phyloP scores from a whole-genome alignment of 2,329 filamentous ascomycete genomes.

The Lithohypha guttulata region DNA sequence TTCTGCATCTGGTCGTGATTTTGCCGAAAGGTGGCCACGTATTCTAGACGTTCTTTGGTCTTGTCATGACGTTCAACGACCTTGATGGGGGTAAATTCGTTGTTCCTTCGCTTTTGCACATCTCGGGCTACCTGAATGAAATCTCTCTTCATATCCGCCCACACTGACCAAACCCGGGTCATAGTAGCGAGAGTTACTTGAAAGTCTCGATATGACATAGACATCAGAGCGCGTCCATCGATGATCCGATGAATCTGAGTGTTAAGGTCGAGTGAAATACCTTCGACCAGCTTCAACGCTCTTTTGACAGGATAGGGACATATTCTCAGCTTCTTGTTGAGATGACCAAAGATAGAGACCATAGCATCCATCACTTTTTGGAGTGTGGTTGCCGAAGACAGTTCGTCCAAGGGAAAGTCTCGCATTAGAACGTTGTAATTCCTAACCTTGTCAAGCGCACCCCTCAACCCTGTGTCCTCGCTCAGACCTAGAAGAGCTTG shows the following conservation, averaged over 20 bases:
- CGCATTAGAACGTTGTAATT: conserved; percentile 99
- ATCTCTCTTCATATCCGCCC: conserved; percentile 94
- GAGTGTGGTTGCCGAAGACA: conserved; percentile 82
- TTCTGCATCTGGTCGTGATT: conserved; percentile 96
- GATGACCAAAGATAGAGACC: conserved; percentile 77
- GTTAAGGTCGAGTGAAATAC: conserved; percentile 89
- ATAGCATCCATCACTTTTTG: conserved; percentile 83
- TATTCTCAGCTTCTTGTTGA: conserved; percentile 96
- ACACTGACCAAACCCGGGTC: conserved; percentile 76
- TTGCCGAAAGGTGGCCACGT: conserved; percentile 86
- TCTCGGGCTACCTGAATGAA: conserved; percentile 97
- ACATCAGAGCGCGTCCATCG: conserved; percentile 76
- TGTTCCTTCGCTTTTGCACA: conserved; percentile 81
- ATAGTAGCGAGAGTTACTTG: conserved; percentile 71
- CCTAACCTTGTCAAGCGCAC: conserved; percentile 89
- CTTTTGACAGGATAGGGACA: conserved; percentile 90
- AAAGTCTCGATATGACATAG: conserved; percentile 87
- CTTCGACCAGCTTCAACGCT: conserved; percentile 87
- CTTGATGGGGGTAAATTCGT: conserved; percentile 98
- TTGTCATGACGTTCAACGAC: conserved; percentile 78
- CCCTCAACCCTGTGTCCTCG: conserved; percentile 89
- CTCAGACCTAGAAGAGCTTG: conserved; percentile 95
- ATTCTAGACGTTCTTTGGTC: conserved; percentile 81
- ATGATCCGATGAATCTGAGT: conserved; percentile 74
- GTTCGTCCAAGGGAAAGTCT: conserved; percentile 90